phyloP scores from a whole-genome alignment of 1,284 basidiomycete genomes.

The Prillingera fragicola region DNA sequence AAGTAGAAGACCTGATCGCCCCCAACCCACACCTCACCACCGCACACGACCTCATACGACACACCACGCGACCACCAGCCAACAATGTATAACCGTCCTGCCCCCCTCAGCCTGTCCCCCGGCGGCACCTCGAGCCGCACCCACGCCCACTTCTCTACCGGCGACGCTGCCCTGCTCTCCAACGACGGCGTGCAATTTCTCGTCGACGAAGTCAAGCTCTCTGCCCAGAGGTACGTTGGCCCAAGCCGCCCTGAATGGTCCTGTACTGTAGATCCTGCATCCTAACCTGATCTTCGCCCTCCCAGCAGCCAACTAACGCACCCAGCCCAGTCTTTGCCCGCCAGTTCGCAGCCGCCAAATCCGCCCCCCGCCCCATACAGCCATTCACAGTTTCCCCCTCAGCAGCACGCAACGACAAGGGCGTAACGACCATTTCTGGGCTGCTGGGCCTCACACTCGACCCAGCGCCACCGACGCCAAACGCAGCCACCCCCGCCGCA shows the following conservation, averaged over 20 bases:
- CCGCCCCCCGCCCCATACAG: background rate
- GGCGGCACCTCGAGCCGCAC: background rate
- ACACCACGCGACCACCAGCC: background rate
- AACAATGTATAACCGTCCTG: background rate
- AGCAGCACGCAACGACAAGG: background rate
- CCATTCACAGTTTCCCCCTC: background rate
- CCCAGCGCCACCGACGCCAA: too few species aligned
- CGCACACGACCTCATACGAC: background rate
- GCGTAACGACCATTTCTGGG: too few species aligned
- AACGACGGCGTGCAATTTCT: constrained; percentile 7
- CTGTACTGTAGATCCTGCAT: too few species aligned
- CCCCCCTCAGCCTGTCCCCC: background rate
- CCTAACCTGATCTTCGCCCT: background rate
- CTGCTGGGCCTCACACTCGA: too few species aligned
- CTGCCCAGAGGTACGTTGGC: constrained; percentile 1
- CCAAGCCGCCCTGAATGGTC: too few species aligned
- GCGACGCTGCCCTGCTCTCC: constrained; percentile 5
- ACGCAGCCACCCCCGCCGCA: background rate
- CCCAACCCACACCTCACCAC: background rate
- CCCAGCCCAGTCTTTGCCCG: background rate
- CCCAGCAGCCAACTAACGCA: constrained; percentile 3
- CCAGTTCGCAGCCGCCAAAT: background rate
- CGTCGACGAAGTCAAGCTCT: constrained; percentile 4
- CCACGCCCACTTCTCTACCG: background rate
- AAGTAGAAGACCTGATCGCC: too few species aligned